phyloP scores from a whole-genome alignment of 257 asterid species.

The Eucommia ulmoides region DNA sequence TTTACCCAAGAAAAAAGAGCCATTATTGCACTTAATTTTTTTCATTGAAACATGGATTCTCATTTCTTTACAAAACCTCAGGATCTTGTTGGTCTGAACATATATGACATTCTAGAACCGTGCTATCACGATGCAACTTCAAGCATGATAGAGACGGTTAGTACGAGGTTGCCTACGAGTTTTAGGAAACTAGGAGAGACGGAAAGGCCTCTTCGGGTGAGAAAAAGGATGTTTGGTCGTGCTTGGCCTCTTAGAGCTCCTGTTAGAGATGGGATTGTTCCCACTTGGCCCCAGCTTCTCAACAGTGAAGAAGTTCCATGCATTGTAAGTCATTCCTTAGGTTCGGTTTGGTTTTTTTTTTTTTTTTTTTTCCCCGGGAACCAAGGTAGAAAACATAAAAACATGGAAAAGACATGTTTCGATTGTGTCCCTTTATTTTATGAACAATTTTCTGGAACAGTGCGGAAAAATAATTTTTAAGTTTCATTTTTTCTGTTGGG shows the following conservation, averaged over 20 bases:
- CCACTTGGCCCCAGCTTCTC: slow-evolving; percentile 81
- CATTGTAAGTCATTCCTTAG: slow-evolving; percentile 41
- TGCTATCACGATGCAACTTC: slow-evolving; percentile 50
- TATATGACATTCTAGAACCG: slow-evolving; percentile 82
- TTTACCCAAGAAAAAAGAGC: no score
- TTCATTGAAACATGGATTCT: background rate
- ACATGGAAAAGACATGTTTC: no score
- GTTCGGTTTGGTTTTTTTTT: no score
- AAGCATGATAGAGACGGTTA: slow-evolving; percentile 20
- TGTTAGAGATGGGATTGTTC: slow-evolving; percentile 72
- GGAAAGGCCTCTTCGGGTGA: slow-evolving; percentile 64
- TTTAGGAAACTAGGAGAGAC: slow-evolving; percentile 93
- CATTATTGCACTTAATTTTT: background rate
- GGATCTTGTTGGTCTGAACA: slow-evolving; percentile 47
- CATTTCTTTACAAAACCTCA: slow-evolving; percentile 18
- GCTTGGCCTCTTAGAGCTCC: slow-evolving; percentile 97
- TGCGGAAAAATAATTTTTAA: no score
- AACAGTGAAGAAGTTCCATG: slow-evolving; percentile 40
- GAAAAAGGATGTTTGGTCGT: slow-evolving; percentile 86
- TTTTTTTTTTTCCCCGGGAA: no score
- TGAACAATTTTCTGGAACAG: no score
- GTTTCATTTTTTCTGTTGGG: no score
- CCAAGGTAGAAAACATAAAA: no score
- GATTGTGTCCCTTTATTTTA: no score
- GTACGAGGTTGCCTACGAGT: slow-evolving; percentile 51